Evolutionary conservation across 2,329 filamentous ascomycete species (phyloP), one percentile per base, ranked within the genome.

Genomic region (Leptographium radiaticola): DNA sequence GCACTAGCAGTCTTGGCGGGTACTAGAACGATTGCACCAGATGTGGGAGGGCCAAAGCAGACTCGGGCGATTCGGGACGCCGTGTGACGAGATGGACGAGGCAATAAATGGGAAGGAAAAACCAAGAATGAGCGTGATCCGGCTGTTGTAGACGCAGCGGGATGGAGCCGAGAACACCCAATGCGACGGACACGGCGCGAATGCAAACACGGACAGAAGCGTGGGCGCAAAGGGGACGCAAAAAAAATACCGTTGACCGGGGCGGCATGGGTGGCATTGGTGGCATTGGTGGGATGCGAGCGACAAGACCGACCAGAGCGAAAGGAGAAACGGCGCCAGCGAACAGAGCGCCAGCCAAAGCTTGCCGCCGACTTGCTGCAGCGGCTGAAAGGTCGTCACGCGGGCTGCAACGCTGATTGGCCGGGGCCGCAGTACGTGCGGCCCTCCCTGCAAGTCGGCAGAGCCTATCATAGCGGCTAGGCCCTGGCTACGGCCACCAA

Each of bases 281-380:
- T 25, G 25, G 25, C 25, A 25, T 25, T 25, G 25, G 25, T 25
- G 25, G 25, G 25, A 25, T 25, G 25, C 25, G 25, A 39, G 38
- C 11, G n/a, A 16, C 38, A 15, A 45, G 18, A 30, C 13, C 45
- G 31, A 4, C 6, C 43, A 39, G 46, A 49, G 9, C 11, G 4
- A n/a, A n/a, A n/a, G 36, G 46, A 25, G 18, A 49, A n/a, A 25
- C 33, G 33, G 33, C 16, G 20, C 18, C 43, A 31, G 20, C 45
- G 31, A 4, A 10, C 43, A 39, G 46, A 49, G 9, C 11, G 4
- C 9, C 30, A 11, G 4, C 38, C 8, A 5, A 25, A 25, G 36
- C 62, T 75, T 75, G 67, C 73, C 73, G 73, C 73, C 71, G 66
- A 62, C 59, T 25, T 25, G 64, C 57, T 60, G 59, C 64, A 58